Conservation (phyloP, 345 rosid genomes). For the Populus euphratica region DNA sequence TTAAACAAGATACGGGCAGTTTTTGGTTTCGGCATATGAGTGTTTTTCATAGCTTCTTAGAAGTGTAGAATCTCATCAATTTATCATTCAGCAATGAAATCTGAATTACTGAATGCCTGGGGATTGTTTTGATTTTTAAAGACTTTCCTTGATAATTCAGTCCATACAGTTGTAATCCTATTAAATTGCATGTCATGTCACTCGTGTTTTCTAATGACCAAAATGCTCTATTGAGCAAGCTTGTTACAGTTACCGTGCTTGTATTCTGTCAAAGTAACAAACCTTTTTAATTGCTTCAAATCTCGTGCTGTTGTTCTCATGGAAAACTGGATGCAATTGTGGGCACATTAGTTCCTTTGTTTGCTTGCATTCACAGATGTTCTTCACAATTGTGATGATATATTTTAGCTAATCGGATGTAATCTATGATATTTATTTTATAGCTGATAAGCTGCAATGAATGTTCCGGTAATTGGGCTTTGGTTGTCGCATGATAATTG, state of each 20-base stretch:
- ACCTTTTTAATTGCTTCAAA: background rate
- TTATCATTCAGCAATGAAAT: constrained; percentile 7
- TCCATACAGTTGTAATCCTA: background rate
- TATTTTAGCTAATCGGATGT: background rate
- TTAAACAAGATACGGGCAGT: constrained; percentile 84
- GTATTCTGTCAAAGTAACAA: background rate
- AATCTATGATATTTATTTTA: background rate
- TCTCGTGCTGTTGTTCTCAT: background rate
- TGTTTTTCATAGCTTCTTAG: background rate
- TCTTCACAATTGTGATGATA: background rate
- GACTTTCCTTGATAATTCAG: background rate
- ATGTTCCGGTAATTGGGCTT: background rate
- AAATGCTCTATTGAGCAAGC: constrained; percentile 8
- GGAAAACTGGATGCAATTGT: background rate
- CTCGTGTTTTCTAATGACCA: background rate
- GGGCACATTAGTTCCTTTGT: background rate
- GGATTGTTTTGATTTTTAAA: background rate
- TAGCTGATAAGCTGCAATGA: background rate
- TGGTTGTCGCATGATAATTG: background rate
- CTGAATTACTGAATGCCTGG: constrained; percentile 7
- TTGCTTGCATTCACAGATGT: background rate
- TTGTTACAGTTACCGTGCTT: background rate
- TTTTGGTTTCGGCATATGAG: constrained; percentile 67
- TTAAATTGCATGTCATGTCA: background rate
- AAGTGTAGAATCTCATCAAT: background rate